Evolutionary conservation across 768 basidiomycete genomes (phyloP).

Genomic region (Mycena polygramma): DNA sequence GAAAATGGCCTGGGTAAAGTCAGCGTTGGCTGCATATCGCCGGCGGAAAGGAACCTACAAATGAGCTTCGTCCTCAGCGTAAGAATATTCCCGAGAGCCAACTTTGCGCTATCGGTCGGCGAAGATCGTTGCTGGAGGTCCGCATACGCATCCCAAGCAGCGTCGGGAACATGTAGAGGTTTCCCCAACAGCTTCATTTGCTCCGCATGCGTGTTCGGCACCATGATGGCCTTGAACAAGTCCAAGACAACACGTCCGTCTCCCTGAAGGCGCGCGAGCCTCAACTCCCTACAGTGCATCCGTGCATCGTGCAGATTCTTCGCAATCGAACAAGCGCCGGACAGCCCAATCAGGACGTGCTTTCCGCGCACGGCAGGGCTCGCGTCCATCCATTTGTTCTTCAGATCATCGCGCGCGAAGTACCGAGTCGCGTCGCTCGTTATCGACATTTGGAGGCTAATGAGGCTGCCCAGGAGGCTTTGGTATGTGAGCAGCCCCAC

Average conservation of each 20-base stretch:
- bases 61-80: constrained; percentile 37
- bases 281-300: constrained; percentile 30
- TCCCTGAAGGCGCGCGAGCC: constrained; percentile 17
- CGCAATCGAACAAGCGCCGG: constrained; percentile 34
- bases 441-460: neutral
- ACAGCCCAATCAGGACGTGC: constrained; percentile 33
- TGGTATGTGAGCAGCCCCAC: constrained; percentile 1
- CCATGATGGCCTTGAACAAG: constrained; percentile 26
- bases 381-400: constrained; percentile 24
- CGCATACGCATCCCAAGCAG: constrained; percentile 29
- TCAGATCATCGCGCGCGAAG: constrained; percentile 13
- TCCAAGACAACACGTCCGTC: constrained; percentile 19
- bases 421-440: neutral
- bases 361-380: constrained; percentile 21
- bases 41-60: constrained; percentile 13
- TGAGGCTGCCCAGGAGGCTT: neutral
- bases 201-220: neutral
- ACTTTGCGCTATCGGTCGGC: constrained; percentile 27
- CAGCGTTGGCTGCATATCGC: neutral
- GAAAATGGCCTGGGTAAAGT: constrained; percentile 3
- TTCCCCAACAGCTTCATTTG: constrained; percentile 11
- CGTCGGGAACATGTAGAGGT: constrained; percentile 30
- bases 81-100: constrained; percentile 23
- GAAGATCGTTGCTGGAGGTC: constrained; percentile 1
- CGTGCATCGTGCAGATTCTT: constrained; percentile 35